Evolutionary conservation across 371 early-diverging fungal genomes (phyloP).

Genomic region (Rhizopus delemar): DNA sequence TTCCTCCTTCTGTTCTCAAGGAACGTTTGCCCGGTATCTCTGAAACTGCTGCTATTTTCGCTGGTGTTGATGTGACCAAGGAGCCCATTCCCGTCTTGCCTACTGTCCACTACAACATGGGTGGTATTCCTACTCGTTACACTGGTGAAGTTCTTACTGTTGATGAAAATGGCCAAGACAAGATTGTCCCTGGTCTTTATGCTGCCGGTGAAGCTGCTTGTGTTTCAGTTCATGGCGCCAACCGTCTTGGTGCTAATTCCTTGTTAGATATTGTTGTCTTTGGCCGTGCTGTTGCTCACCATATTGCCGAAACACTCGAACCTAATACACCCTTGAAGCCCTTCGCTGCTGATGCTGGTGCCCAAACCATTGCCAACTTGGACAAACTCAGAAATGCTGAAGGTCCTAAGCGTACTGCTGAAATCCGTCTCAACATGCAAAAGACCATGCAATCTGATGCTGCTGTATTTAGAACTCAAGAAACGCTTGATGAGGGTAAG

Average conservation of each 20-base stretch:
- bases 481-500: slow-evolving; percentile 81
- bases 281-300: slow-evolving; percentile 94
- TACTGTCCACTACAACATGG: slow-evolving; percentile 99
- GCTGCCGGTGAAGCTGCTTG: slow-evolving; percentile 95
- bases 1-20: slow-evolving; percentile 89
- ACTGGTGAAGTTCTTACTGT: slow-evolving; percentile 92
- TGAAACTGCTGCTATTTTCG: slow-evolving; percentile 96
- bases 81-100: slow-evolving; percentile 98
- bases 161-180: slow-evolving; percentile 73
- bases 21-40: slow-evolving; percentile 98
- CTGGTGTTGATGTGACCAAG: slow-evolving; percentile 98
- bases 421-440: slow-evolving; percentile 93
- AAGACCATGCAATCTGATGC: slow-evolving; percentile 97
- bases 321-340: slow-evolving; percentile 87
- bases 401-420: slow-evolving; percentile 82
- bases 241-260: slow-evolving; percentile 98
- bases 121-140: slow-evolving; percentile 97
- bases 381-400: slow-evolving; percentile 87
- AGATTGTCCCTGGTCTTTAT: slow-evolving; percentile 90
- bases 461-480: slow-evolving; percentile 95
- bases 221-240: slow-evolving; percentile 96
- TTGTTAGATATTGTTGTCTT: slow-evolving; percentile 96
- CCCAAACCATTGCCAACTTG: slow-evolving; percentile 85
- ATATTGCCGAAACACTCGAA: slow-evolving; percentile 86
- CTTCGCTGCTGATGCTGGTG: slow-evolving; percentile 84